phyloP scores from a whole-genome alignment of 176 grass and related monocot genomes.

The Avena eriantha region DNA sequence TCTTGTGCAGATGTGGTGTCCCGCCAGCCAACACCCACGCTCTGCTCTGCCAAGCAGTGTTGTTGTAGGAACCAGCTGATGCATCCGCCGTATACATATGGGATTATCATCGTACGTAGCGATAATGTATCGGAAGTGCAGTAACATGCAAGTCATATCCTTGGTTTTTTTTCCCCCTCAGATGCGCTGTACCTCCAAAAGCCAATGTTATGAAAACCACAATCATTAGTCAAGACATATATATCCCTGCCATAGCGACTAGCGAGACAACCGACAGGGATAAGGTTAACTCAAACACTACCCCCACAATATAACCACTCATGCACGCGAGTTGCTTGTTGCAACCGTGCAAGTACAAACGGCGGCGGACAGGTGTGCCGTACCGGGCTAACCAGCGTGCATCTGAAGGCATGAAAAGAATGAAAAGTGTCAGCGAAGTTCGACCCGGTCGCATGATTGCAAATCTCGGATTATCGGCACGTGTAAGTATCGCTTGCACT shows the following conservation, averaged over 20 bases:
- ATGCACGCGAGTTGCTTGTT: neutral
- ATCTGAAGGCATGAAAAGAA: neutral
- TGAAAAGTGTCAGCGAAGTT: neutral
- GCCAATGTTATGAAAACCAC: neutral
- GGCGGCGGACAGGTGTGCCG: neutral
- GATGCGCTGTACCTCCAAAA: neutral
- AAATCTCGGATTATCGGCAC: neutral
- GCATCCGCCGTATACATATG: no score
- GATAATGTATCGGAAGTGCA: no score
- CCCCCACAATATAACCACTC: neutral
- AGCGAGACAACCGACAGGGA: no score
- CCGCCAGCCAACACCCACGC: no score
- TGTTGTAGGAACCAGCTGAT: no score
- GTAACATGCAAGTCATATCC: no score
- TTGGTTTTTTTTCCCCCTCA: no score
- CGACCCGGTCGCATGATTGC: conserved; percentile 8
- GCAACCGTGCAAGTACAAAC: neutral
- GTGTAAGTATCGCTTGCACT: neutral
- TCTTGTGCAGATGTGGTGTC: no score
- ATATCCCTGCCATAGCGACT: no score
- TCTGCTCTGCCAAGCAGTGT: no score
- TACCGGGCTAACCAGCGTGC: neutral
- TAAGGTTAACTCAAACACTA: neutral
- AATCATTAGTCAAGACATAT: no score
- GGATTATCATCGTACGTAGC: no score